Evolutionary conservation across 2,329 filamentous ascomycete genomes (phyloP), one percentile per base, ranked within the genome.

Genomic region (Alternaria novae-zelandiae): DNA sequence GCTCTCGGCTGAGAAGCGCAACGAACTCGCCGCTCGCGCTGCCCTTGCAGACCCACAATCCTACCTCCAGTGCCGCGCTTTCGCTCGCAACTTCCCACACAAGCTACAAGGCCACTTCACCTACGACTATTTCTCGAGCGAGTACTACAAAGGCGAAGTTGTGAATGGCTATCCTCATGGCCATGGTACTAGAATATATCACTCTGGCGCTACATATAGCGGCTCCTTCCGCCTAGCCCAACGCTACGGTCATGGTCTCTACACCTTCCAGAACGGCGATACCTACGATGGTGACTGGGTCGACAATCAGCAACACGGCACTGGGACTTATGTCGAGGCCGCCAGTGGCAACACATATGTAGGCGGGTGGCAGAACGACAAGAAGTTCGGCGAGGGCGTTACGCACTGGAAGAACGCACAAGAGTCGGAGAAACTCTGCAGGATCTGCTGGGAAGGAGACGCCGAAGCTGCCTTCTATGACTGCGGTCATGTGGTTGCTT

Each of bases 241-340:
- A 57, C 85, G 85, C 57, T 83, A 87, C 43, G 88, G 88, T 20
- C 80, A 84, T 55, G 88, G 88, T 54, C 81, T 81, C 12, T 86
- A 89, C 82, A 85, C 83, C 6, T 89, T 88, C 74, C 83, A 85
- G 25, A 88, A 97, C 79, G 88, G 88, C 65, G 89, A 89, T 56
- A 86, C 90, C 62, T 88, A 85, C 70, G 79, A 80, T 17, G 83
- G 83, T 45, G 74, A 90, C 59, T 87, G 89, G 76, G 82, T 81
- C 36, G 89, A 93, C 65, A 91, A 93, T 68, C 84, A 86, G 68
- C 85, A 87, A 59, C 84, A 89, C 66, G 88, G 88, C 5, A 83
- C 86, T 23, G 88, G 88, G 28, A 86, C 83, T 2, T 86, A 86
- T 61, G 80, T 86, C 30, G 86, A 89, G 68, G 82, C 81, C 30